Evolutionary conservation across 495 filamentous ascomycete species (phyloP), one percentile per base, ranked within the genome.

Genomic region (Podospora didyma): DNA sequence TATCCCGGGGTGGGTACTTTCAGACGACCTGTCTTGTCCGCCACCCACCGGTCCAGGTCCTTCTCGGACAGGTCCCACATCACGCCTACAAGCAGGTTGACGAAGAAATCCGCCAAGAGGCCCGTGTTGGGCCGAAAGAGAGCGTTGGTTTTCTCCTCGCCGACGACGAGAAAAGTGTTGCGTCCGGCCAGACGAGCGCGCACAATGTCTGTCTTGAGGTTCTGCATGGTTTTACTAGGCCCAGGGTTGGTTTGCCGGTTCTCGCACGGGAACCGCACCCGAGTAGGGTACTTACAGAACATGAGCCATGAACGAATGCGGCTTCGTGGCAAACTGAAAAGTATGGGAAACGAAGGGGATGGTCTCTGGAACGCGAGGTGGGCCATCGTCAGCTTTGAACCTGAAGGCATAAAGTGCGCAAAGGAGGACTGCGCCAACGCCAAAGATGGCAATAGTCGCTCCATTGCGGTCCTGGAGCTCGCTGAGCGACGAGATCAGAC

Each of bases 221-320:
- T 22, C 5, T 49, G 45, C 53, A 56, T 54, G 16, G 51, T 55
- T 55, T 20, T 66, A 14, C 14, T 37, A n/a, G 39, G 14, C 14
- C 10, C n/a, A 16, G 5, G 9, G 39, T 42, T 42, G 1, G 5
- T 7, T 5, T 14, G 2, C n/a, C 12, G 5, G 0, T 42, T 42
- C 39, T 42, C 4, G 39, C 39, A 16, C 2, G 12, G 5, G 4
- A 14, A 37, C 9, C 16, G 9, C 34, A 37, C 9, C 34, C 9
- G 16, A 37, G 34, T 10, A 16, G 34, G 9, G n/a, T 7, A 17
- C 39, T 16, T 42, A 42, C 39, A 42, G 9, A 4, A 16, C 39
- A 17, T 14, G 39, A 7, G 39, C 39, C 5, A 14, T 16, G 12
- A 42, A 42, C 10, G 4, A 7, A 7, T 17, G 14, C n/a, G 39